Evolutionary conservation across 2,329 filamentous ascomycete species (phyloP).

Genomic region (Ophiostoma sp.): DNA sequence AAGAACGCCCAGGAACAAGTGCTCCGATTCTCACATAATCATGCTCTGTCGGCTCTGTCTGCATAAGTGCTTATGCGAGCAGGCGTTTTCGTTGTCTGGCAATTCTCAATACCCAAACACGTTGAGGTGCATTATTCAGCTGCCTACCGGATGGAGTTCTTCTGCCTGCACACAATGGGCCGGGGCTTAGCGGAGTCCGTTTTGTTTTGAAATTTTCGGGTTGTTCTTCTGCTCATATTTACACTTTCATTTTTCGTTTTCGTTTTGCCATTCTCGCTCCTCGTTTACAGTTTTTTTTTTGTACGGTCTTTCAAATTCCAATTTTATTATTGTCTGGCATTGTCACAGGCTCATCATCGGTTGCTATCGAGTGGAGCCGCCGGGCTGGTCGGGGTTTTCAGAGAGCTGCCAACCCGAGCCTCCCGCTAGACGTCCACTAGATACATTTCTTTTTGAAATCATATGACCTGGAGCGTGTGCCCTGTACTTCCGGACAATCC

Average conservation of each 20-base stretch:
- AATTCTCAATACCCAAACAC: not conserved
- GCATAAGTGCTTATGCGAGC: slow-evolving; percentile 7
- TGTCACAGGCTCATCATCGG: no score
- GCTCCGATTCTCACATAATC: not conserved
- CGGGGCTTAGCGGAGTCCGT: not conserved
- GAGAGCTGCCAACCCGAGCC: not conserved
- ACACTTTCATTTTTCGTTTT: not conserved
- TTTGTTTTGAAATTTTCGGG: not conserved
- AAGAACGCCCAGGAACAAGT: not conserved
- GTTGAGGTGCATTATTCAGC: not conserved
- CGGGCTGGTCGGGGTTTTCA: not conserved
- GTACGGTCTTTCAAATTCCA: no score
- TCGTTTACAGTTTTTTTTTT: not conserved
- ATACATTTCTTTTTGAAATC: not conserved
- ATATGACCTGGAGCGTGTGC: not conserved
- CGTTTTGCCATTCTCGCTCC: not conserved
- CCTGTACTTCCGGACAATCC: not conserved
- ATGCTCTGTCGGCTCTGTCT: not conserved
- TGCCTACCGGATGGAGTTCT: not conserved
- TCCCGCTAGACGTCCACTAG: slow-evolving; percentile 1
- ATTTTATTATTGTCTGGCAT: no score
- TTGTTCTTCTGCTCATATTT: not conserved
- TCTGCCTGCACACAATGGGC: not conserved
- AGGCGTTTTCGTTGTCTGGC: not conserved
- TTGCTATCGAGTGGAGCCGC: not conserved